phyloP scores from a whole-genome alignment of 495 filamentous ascomycete genomes.

The Umbilicaria muhlenbergii region DNA sequence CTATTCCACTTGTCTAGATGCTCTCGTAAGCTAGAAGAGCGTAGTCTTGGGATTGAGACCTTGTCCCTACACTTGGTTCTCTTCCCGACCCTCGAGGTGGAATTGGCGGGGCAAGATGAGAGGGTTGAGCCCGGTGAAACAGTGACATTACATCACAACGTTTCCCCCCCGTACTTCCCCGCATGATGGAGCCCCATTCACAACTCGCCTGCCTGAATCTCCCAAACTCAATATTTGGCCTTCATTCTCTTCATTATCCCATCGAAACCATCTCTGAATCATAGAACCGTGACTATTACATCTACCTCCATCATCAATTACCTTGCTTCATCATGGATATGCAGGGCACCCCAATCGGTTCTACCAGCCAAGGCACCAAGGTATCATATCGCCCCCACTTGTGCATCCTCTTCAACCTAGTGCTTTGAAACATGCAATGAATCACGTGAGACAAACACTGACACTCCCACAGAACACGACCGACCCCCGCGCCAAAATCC shows the following conservation, averaged over 20 bases:
- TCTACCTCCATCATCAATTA: constrained; percentile 1
- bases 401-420: neutral
- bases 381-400: constrained; percentile 5
- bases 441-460: neutral
- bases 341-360: constrained; percentile 29
- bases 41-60: too few relatives aligned
- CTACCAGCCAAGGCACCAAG: constrained; percentile 26
- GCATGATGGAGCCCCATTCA: neutral
- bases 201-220: neutral
- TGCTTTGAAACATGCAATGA: neutral
- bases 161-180: too few relatives aligned
- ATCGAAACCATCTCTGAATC: neutral
- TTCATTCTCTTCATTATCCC: neutral
- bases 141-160: too few relatives aligned
- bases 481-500: constrained; percentile 30
- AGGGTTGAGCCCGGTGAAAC: too few relatives aligned
- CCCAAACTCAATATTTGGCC: neutral
- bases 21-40: too few relatives aligned
- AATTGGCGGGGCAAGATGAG: too few relatives aligned
- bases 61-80: too few relatives aligned
- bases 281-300: neutral
- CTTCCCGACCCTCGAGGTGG: too few relatives aligned
- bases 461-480: constrained; percentile 21
- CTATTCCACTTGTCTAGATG: too few relatives aligned
- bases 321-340: constrained; percentile 26